Conservation (phyloP, 2,329 filamentous ascomycete genomes). For the Aspergillus novofumigatus region DNA sequence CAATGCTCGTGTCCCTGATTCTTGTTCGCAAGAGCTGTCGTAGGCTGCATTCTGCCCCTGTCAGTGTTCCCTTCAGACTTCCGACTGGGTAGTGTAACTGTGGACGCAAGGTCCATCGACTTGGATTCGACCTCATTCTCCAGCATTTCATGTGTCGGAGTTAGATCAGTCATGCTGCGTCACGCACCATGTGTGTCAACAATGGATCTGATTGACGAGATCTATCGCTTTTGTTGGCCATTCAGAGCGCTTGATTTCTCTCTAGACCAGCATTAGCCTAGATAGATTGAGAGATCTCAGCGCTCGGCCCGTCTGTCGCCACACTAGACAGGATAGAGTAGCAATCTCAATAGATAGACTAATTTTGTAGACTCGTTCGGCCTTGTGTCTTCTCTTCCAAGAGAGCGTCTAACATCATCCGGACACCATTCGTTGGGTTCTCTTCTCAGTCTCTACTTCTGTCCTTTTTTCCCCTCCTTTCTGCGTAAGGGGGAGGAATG, state of each 20-base stretch:
- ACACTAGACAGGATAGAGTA: neutral
- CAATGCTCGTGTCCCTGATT: neutral
- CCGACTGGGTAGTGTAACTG: neutral
- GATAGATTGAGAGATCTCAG: neutral
- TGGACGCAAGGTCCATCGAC: neutral
- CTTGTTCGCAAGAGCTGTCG: neutral
- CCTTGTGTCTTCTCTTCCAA: neutral
- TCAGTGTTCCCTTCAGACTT: neutral
- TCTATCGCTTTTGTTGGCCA: neutral
- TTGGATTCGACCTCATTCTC: neutral
- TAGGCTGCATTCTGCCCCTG: neutral
- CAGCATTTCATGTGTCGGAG: neutral
- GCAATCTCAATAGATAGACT: neutral
- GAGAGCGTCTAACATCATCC: too few species aligned
- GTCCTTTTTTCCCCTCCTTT: neutral
- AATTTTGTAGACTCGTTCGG: neutral
- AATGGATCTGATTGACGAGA: neutral
- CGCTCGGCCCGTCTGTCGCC: neutral
- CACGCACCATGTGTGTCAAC: neutral
- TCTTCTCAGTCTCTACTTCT: too few species aligned
- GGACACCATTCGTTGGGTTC: neutral
- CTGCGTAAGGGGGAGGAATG: neutral
- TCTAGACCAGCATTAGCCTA: neutral
- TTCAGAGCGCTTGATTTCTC: neutral
- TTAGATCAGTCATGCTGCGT: neutral